Evolutionary conservation across 2,329 filamentous ascomycete species (phyloP).

Genomic region (Diplodia corticola): DNA sequence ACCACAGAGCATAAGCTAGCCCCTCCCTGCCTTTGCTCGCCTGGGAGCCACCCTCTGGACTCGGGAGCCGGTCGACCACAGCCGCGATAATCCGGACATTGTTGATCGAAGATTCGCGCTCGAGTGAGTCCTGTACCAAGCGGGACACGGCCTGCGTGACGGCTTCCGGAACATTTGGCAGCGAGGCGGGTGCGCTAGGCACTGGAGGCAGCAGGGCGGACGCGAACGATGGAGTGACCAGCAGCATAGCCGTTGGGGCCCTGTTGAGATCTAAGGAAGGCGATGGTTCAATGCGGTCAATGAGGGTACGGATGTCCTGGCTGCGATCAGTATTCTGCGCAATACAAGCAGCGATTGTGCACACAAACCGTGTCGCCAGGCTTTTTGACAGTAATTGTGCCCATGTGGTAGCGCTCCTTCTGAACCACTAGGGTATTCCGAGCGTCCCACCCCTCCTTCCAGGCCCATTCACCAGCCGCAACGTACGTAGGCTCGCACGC

Average conservation of each 20-base stretch:
- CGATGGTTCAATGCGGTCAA: background rate
- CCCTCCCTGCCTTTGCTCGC: conserved; percentile 34
- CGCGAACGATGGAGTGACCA: conserved; percentile 7
- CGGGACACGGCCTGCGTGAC: background rate
- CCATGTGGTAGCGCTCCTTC: background rate
- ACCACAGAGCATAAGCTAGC: conserved; percentile 32
- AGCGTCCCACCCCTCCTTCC: background rate
- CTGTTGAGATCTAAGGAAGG: background rate
- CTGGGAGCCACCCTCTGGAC: conserved; percentile 27
- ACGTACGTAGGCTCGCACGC: background rate
- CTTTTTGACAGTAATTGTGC: conserved; percentile 2
- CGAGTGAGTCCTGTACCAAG: background rate
- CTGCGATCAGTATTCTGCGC: background rate
- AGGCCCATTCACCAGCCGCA: background rate
- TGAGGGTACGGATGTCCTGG: background rate
- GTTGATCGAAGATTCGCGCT: background rate
- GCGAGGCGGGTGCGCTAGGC: background rate
- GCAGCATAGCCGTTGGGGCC: background rate
- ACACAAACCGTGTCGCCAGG: background rate
- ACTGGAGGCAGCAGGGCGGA: background rate
- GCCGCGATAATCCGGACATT: conserved; percentile 28
- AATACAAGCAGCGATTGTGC: background rate
- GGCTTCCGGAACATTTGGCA: background rate
- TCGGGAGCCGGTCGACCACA: conserved; percentile 41
- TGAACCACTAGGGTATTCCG: background rate